Evolutionary conservation across 202 grass and related monocot species (phyloP), one percentile per base, ranked within the genome.

Genomic region (Carex sylvatica): DNA sequence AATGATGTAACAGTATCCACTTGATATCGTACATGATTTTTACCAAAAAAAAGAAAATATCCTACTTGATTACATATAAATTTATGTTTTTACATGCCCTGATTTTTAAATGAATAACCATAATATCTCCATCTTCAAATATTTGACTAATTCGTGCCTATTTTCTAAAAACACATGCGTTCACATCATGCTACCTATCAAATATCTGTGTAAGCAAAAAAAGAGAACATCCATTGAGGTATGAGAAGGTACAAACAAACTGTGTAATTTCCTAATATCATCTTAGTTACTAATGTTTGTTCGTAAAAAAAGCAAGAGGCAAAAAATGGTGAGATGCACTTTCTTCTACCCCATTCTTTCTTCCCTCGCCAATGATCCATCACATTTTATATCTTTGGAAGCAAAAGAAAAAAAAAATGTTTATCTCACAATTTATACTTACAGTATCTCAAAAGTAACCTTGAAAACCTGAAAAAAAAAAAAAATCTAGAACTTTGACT

Each of bases 381-480:
- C 52, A 0, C 26, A 77, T 49, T 49, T 49, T 9, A 31, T 33
- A 38, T 19, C 74, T 36, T 77, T 77, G 28, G 18, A 77, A 20
- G 11, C 26, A 33, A 75, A 47, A 49, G 2, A 28, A 76, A 58
- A 46, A 18, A 76, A 58, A 6, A 56, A 77, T 56, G 52, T 59
- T 59, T 58, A 58, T 77, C 28, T 59, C 74, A 77, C 53, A 56
- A 77, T 59, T 77, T 77, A 38, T 77, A 59, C 13, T 59, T 77
- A 75, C 72, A 75, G 56, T 75, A 31, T 54, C 56, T 35, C 24
- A 55, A 55, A 75, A 55, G 72, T 74, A 75, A 75, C 23, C 72
- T n/a, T 18, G 15, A 33, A 75, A 75, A 75, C 72, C 19, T 55
- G 72, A 75, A 75, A 75, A 74, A 73, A 26, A 73, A 26, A 47